Conservation (phyloP, 2,329 filamentous ascomycete genomes). For the Fusarium tuaranense region DNA sequence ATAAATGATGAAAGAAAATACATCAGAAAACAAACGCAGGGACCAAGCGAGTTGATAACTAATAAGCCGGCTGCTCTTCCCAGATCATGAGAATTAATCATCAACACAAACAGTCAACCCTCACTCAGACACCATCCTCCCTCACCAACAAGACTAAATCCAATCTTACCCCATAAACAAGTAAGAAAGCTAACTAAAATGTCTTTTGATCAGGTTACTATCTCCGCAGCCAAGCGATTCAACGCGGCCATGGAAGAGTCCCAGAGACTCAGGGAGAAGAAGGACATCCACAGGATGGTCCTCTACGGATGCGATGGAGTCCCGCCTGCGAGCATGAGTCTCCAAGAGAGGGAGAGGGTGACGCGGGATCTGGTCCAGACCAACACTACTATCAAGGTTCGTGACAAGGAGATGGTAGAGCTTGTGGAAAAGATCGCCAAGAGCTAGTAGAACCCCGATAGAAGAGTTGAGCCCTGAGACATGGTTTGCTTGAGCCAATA, state of each 20-base stretch:
- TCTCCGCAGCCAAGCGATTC: neutral
- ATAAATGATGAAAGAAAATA: neutral
- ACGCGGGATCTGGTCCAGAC: neutral
- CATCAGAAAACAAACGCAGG: neutral
- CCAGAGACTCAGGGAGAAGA: neutral
- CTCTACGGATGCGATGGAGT: neutral
- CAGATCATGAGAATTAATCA: neutral
- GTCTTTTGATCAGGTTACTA: neutral
- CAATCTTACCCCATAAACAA: neutral
- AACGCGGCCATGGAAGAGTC: neutral
- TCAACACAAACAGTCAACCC: neutral
- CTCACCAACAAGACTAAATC: neutral
- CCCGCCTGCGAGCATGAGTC: neutral
- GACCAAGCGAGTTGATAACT: neutral
- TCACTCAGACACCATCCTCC: neutral
- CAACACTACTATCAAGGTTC: neutral
- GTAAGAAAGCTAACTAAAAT: neutral
- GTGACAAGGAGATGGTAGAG: neutral
- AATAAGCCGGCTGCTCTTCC: neutral
- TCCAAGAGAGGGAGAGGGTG: neutral
- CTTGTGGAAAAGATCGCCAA: neutral
- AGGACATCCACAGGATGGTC: neutral
- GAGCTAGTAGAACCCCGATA: neutral
- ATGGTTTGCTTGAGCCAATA: neutral
- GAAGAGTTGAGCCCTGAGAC: neutral